Evolutionary conservation across 2,329 filamentous ascomycete genomes (phyloP).

Genomic region (Leptographium radiaticola): DNA sequence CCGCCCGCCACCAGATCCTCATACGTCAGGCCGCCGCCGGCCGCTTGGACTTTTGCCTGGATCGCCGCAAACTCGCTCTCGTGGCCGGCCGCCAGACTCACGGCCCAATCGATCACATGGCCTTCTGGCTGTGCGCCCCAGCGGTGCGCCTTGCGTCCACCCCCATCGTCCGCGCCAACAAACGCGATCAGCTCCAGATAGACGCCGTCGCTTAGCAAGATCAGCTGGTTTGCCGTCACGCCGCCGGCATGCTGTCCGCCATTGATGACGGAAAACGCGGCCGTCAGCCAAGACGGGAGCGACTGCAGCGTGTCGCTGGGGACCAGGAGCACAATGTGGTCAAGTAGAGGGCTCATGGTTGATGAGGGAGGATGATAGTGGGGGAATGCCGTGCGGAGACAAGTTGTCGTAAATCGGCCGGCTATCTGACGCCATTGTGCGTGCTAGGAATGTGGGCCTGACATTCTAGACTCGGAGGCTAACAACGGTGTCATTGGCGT

Average conservation of each 20-base stretch:
- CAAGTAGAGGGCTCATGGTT: constrained; percentile 25
- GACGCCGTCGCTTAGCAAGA: constrained; percentile 48
- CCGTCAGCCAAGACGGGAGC: constrained; percentile 35
- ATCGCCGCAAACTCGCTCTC: constrained; percentile 23
- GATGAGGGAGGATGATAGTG: background rate
- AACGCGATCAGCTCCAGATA: constrained; percentile 58
- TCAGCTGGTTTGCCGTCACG: constrained; percentile 47
- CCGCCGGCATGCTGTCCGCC: constrained; percentile 50
- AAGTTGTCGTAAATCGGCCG: too few species aligned
- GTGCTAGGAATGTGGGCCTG: too few species aligned
- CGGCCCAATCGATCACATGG: constrained; percentile 45
- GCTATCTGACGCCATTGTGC: too few species aligned
- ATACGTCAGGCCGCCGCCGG: constrained; percentile 28
- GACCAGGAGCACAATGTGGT: constrained; percentile 53
- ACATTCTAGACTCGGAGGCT: too few species aligned
- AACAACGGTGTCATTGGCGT: too few species aligned
- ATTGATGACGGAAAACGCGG: constrained; percentile 42
- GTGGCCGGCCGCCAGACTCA: constrained; percentile 24
- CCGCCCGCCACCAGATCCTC: constrained; percentile 36
- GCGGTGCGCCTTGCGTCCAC: constrained; percentile 33
- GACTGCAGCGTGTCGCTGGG: constrained; percentile 32
- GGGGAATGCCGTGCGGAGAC: background rate
- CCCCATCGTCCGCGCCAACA: constrained; percentile 27
- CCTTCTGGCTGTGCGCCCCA: constrained; percentile 42
- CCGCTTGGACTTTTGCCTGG: constrained; percentile 21